Evolutionary conservation across 257 asterid genomes (phyloP).

Genomic region (Petrea volubilis): DNA sequence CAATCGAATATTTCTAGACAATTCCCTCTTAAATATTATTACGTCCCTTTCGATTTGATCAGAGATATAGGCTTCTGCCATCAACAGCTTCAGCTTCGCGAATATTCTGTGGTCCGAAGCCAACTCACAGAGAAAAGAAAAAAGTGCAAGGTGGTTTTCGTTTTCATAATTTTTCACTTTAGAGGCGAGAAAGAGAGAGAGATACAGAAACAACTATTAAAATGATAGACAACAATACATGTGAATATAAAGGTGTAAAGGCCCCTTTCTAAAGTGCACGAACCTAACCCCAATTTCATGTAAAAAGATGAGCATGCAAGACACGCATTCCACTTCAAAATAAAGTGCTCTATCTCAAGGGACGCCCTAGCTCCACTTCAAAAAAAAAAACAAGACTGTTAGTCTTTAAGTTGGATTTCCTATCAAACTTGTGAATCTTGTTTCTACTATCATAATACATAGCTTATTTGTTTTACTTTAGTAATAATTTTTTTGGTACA

Average conservation of each 20-base stretch:
- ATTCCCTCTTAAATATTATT: not conserved
- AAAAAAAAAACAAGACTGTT: too few relatives aligned
- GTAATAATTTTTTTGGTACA: too few relatives aligned
- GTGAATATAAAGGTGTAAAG: conserved; percentile 23
- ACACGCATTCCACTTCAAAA: not conserved
- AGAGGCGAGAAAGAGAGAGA: not conserved
- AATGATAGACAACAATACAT: not conserved
- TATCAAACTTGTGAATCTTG: too few relatives aligned
- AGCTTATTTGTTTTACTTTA: too few relatives aligned
- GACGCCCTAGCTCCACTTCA: too few relatives aligned
- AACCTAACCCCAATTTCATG: not conserved
- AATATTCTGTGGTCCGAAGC: not conserved
- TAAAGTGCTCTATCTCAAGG: not conserved
- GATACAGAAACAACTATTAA: not conserved
- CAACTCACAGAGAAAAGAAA: not conserved
- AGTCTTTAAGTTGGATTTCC: too few relatives aligned
- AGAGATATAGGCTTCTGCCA: too few relatives aligned
- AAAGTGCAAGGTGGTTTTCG: too few relatives aligned
- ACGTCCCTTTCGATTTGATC: too few relatives aligned
- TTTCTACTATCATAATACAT: too few relatives aligned
- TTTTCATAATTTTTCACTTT: not conserved
- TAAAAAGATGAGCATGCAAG: not conserved
- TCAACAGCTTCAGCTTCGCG: too few relatives aligned
- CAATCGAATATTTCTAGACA: not conserved
- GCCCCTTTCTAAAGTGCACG: not conserved